Base-by-base conservation (phyloP, 2,329 filamentous ascomycete genomes). In the Myriosclerotinia duriaeana region DNA sequence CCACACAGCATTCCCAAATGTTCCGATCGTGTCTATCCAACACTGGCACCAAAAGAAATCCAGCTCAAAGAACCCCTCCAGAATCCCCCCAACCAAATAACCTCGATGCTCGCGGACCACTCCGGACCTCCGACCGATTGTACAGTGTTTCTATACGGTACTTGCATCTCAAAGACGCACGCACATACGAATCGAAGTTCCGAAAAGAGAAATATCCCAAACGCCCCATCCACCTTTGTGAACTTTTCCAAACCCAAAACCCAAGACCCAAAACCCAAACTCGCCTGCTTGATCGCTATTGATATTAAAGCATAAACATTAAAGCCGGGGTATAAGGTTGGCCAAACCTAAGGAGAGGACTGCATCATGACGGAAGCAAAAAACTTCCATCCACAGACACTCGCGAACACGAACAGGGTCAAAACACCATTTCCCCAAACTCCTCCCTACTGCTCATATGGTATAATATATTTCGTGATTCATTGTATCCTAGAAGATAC, bases 1-100 rank as follows among this genome's bases (percentile, higher is more conserved):
- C 26, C 26, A 26, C 3, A 2, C 26, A n/a, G n/a, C 26, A 26
- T 26, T 26, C 26, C 26, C 26, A 26, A 26, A 26, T 26, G 26
- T 26, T 26, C 26, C 26, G 26, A 26, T 26, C 26, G 26, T 26
- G 26, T 26, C 26, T 26, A 26, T 26, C 2, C 26, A 26, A 26
- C 26, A 34, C 30, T 34, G 30, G 30, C 30, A 34, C 30, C 30
- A 34, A 3, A 6, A 34, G 30, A 34, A 34, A 34, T 34, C 6
- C 30, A 6, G 4, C 30, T 6, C 55, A 5, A 44, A 0, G 0
- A 0, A n/a, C 11, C 22, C 2, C 30, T 34, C 30, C 30, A 6
- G 30, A 34, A 6, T 34, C 6, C 2, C 6, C 6, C 30, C 2
- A 34, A 6, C 30, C 4, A 34, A 34, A 34, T 34, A 34, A 34